Conservation (phyloP, 805 yeast genomes). For the Myxozyma geophila region DNA sequence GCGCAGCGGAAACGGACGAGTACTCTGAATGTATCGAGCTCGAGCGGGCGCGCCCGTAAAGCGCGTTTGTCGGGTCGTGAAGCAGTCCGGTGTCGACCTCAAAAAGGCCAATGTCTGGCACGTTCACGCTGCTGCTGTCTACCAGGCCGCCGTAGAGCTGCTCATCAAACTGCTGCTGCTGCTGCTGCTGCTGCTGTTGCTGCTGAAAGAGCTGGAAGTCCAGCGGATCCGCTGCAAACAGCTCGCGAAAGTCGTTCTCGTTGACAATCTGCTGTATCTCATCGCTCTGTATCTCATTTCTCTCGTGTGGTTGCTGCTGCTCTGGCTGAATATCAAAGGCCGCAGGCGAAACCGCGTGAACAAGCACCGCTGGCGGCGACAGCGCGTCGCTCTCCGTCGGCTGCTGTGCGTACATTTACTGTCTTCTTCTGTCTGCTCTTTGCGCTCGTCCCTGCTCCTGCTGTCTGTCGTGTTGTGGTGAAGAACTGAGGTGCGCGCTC, state of each 20-base stretch:
- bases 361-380: constrained; percentile 7
- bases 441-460: background rate
- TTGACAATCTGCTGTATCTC: background rate
- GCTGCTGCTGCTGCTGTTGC: background rate
- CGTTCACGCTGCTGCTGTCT: background rate
- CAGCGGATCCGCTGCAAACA: background rate
- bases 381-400: background rate
- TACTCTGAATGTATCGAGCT: constrained; percentile 31
- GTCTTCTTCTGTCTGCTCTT: background rate
- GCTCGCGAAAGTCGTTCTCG: background rate
- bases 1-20: constrained; percentile 24
- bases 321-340: background rate
- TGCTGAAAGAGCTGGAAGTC: background rate
- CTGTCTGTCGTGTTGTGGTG: background rate
- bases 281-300: background rate
- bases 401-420: background rate
- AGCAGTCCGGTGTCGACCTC: background rate
- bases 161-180: background rate
- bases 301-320: background rate
- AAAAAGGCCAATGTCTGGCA: background rate
- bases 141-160: background rate
- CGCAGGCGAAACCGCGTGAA: constrained; percentile 6
- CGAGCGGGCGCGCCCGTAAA: constrained; percentile 18
- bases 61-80: background rate
- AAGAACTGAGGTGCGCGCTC: background rate